phyloP scores from a whole-genome alignment of 2,329 filamentous ascomycete genomes.

The Penicillium sp. region DNA sequence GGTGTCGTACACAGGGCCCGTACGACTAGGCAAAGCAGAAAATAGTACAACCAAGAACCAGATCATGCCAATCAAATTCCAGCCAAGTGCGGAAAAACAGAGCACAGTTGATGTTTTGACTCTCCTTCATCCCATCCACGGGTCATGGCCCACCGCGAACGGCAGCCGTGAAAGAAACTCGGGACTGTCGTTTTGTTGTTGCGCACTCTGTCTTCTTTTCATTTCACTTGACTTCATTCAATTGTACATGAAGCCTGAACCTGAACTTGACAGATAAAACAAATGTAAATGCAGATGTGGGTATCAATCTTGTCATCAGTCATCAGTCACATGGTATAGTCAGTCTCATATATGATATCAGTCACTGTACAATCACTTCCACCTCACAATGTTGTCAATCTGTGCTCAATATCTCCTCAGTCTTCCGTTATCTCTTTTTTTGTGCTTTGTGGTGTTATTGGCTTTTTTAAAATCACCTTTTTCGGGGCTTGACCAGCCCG shows the following conservation, averaged over 20 bases:
- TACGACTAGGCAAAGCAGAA: conserved; percentile 5
- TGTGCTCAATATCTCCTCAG: too few species aligned
- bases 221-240: not conserved
- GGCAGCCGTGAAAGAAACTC: not conserved
- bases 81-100: not conserved
- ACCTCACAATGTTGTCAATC: too few species aligned
- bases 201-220: not conserved
- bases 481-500: not conserved
- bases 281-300: too few species aligned
- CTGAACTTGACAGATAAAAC: not conserved
- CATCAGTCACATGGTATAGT: too few species aligned
- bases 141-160: not conserved
- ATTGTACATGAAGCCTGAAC: not conserved
- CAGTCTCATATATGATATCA: too few species aligned
- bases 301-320: too few species aligned
- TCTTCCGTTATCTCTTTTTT: too few species aligned
- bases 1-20: conserved; percentile 11
- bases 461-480: too few species aligned
- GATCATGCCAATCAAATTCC: not conserved
- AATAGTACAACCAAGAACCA: not conserved
- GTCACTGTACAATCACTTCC: too few species aligned
- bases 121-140: not conserved
- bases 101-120: not conserved
- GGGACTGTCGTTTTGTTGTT: not conserved
- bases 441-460: too few species aligned